Evolutionary conservation across 2,329 filamentous ascomycete genomes (phyloP).

Genomic region (Sphaerulina vaccinii): DNA sequence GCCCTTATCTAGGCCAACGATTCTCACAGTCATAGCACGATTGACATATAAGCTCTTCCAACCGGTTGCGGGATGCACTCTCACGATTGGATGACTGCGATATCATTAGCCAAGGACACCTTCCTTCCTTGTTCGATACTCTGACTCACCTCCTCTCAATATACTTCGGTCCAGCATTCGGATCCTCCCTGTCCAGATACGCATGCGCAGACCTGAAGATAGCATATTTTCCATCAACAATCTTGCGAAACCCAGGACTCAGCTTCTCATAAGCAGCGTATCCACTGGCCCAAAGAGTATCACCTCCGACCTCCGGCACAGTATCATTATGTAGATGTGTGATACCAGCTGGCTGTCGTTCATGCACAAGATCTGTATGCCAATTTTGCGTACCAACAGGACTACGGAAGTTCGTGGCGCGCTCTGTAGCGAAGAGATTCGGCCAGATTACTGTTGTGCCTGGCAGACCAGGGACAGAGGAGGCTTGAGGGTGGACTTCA

Average conservation of each 20-base stretch:
- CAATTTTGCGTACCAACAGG: conserved; percentile 67
- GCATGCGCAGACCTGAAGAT: conserved; percentile 66
- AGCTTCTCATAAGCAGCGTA: conserved; percentile 73
- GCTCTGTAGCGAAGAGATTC: conserved; percentile 62
- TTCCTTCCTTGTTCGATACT: too few species aligned
- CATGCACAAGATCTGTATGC: conserved; percentile 70
- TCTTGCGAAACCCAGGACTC: conserved; percentile 65
- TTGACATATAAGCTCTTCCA: conserved; percentile 76
- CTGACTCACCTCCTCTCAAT: too few species aligned
- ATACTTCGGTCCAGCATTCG: conserved; percentile 60
- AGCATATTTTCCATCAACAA: conserved; percentile 66
- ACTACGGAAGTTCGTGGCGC: conserved; percentile 60
- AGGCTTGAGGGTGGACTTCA: conserved; percentile 69
- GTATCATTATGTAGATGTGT: conserved; percentile 44
- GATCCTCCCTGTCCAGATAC: conserved; percentile 64
- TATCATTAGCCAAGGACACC: too few species aligned
- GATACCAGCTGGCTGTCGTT: conserved; percentile 64
- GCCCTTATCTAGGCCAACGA: conserved; percentile 66
- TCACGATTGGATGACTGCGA: conserved; percentile 66
- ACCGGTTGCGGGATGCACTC: conserved; percentile 69
- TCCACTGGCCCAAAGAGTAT: conserved; percentile 70
- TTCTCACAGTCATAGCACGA: conserved; percentile 64
- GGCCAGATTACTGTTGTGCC: conserved; percentile 66
- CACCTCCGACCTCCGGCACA: conserved; percentile 63
- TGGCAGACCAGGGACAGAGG: conserved; percentile 65